phyloP scores from a whole-genome alignment of 371 early-diverging fungal species.

The Syncephalastrum monosporum region DNA sequence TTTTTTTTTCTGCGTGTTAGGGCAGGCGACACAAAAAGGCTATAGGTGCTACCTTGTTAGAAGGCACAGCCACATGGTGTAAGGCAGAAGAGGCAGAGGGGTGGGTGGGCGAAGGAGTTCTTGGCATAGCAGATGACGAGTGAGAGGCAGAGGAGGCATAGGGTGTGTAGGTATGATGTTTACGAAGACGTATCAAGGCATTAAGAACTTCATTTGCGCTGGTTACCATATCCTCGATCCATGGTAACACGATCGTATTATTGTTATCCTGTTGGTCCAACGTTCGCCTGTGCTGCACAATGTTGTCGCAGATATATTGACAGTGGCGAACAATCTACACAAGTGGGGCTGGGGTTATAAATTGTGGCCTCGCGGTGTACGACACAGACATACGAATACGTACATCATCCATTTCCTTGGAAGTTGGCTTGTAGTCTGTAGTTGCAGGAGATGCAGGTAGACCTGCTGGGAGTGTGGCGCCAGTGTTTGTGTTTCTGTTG shows the following conservation, averaged over 20 bases:
- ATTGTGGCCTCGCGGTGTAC: too few relatives aligned
- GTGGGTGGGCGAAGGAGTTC: not conserved
- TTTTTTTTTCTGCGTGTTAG: slow-evolving; percentile 6
- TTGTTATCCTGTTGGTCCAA: slow-evolving; percentile 4
- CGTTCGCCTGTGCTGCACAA: slow-evolving; percentile 16
- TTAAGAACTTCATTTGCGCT: slow-evolving; percentile 44
- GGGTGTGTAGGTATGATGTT: slow-evolving; percentile 24
- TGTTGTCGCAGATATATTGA: slow-evolving; percentile 26
- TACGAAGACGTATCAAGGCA: slow-evolving; percentile 40
- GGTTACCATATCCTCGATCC: slow-evolving; percentile 46
- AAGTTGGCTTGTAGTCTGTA: too few relatives aligned
- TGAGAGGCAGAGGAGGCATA: not conserved
- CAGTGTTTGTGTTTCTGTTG: too few relatives aligned
- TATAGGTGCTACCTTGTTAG: not conserved
- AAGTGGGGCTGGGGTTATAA: not conserved
- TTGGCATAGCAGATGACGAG: not conserved
- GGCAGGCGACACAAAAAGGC: not conserved
- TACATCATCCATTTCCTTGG: too few relatives aligned
- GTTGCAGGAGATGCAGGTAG: too few relatives aligned
- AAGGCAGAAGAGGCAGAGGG: not conserved
- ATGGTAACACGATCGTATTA: slow-evolving; percentile 22
- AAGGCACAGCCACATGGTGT: not conserved
- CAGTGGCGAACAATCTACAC: slow-evolving; percentile 29
- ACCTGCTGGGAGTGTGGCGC: too few relatives aligned
- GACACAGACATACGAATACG: not conserved